phyloP scores from a whole-genome alignment of 148 eudicot genomes.

The Rhododendron mucronatum region DNA sequence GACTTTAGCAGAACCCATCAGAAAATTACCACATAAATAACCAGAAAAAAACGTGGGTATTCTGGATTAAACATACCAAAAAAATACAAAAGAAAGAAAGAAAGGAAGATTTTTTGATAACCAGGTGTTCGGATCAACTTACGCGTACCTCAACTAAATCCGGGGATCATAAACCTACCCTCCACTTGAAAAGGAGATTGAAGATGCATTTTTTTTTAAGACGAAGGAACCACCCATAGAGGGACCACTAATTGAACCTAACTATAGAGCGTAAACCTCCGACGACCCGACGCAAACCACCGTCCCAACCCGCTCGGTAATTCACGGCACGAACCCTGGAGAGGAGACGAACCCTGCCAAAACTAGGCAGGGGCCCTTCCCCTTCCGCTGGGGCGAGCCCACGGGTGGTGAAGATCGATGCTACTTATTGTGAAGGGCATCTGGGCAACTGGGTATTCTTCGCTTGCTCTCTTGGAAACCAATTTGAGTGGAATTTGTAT shows the following conservation, averaged over 20 bases:
- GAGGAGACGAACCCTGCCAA: neutral
- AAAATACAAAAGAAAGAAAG: neutral
- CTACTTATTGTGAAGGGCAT: slow-evolving; percentile 62
- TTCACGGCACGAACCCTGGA: neutral
- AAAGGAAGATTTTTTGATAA: neutral
- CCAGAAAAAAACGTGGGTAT: slow-evolving; percentile 77
- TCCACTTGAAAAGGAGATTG: neutral
- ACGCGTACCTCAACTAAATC: too few species aligned
- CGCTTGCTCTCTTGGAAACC: slow-evolving; percentile 41
- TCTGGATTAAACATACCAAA: slow-evolving; percentile 27
- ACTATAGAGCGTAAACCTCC: neutral
- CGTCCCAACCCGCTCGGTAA: neutral
- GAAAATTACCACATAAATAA: neutral
- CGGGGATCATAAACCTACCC: too few species aligned
- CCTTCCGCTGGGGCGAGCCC: too few species aligned
- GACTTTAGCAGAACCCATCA: neutral
- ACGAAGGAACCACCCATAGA: neutral
- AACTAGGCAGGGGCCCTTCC: too few species aligned
- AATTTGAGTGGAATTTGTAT: neutral
- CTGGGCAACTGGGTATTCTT: slow-evolving; percentile 83
- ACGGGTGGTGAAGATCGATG: too few species aligned
- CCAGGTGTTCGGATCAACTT: neutral
- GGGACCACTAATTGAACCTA: neutral
- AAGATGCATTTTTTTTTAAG: neutral
- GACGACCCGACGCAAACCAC: neutral